Base-by-base conservation (phyloP, 2,329 filamentous ascomycete species). In the Lojkania enalia region DNA sequence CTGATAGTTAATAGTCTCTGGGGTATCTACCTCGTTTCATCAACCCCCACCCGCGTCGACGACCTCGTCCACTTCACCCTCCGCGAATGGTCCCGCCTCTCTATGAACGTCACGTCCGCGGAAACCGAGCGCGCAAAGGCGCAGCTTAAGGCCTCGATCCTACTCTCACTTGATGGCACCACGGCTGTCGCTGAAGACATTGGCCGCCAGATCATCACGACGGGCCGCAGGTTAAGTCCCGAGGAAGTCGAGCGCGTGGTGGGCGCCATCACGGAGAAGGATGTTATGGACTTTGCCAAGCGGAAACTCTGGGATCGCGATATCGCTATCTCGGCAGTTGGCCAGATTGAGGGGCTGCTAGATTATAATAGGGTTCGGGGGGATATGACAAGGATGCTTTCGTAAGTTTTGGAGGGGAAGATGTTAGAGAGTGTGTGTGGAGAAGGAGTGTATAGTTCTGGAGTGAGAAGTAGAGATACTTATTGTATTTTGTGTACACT, bases 81-180 rank as follows among this genome's bases (percentile, higher is more conserved):
- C 72, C 89, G 92, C 61, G 94, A 99, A 81, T 99, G 94, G 94
- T 90, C 92, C 64, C 89, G 94, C 63, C 85, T 99, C 54, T 94
- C 88, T 65, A 86, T 85, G 79, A 88, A 85, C 75, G 94, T 99
- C 64, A 85, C 81, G 67, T 82, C 90, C 69, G 85, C 91, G 57
- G 94, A 99, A 79, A 88, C 91, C 51, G 94, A 99, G 84, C 92
- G 94, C 62, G 94, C 94, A 75, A 99, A 99, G 84, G 89, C 94
- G 55, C 94, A 99, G 80, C 86, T 99, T 66, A 99, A 99, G 84
- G 94, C 94, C 52, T 96, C 91, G 43, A 91, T 99, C 67, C 88
- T 99, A 52, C 85, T 99, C 57, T 95, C 90, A 41, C 89, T 99
- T 21, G 94, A 99, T 72, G 95, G 91, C 73, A 97, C 94, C 69